phyloP scores from a whole-genome alignment of 2,329 filamentous ascomycete genomes.

The Hymenotorrendiella dingleyae region DNA sequence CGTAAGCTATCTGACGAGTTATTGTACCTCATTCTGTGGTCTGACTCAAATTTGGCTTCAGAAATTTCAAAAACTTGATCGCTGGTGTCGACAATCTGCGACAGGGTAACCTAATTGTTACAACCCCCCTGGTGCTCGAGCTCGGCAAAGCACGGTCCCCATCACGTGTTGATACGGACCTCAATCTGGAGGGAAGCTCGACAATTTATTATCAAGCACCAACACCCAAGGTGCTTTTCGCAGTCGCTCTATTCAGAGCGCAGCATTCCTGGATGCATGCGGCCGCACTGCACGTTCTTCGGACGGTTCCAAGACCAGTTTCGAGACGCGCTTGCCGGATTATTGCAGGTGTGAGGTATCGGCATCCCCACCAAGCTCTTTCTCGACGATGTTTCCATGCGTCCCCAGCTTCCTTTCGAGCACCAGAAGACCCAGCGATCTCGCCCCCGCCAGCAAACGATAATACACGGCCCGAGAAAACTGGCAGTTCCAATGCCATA shows the following conservation, averaged over 20 bases:
- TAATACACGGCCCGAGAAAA: neutral
- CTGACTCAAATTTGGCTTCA: too few relatives aligned
- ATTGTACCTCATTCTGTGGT: too few relatives aligned
- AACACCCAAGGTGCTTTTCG: conserved; percentile 1
- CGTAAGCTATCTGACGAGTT: too few relatives aligned
- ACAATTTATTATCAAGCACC: too few relatives aligned
- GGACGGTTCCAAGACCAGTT: conserved; percentile 24
- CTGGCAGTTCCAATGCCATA: neutral
- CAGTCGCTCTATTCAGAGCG: conserved; percentile 24
- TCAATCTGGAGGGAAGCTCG: too few relatives aligned
- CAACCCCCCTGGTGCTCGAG: too few relatives aligned
- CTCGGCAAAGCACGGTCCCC: too few relatives aligned
- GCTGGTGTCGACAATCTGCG: too few relatives aligned
- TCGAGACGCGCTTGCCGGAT: conserved; percentile 27
- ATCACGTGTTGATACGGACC: too few relatives aligned
- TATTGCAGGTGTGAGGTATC: conserved; percentile 20
- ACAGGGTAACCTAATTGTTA: too few relatives aligned
- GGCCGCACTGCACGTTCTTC: conserved; percentile 24
- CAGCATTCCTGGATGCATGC: conserved; percentile 30
- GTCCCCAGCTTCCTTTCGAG: conserved; percentile 21
- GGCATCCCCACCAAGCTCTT: conserved; percentile 19
- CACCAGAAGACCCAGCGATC: conserved; percentile 19
- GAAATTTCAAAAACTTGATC: too few relatives aligned
- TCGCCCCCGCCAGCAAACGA: conserved; percentile 6
- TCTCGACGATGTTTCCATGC: conserved; percentile 25